Evolutionary conservation across 805 yeast genomes (phyloP).

Genomic region (Candida bentonensis): DNA sequence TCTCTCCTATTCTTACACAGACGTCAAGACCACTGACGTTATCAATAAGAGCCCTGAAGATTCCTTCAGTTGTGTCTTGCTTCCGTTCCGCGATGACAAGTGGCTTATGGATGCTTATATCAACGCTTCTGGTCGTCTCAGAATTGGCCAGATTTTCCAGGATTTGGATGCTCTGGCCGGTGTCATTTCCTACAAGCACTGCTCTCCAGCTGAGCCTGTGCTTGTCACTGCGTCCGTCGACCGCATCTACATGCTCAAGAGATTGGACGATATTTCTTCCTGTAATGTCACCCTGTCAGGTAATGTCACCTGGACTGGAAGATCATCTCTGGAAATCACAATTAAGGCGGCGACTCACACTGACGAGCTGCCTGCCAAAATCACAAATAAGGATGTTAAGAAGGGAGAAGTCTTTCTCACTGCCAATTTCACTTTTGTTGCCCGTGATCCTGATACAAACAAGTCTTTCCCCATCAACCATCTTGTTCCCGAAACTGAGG

Average conservation of each 20-base stretch:
- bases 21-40: slow-evolving; percentile 57
- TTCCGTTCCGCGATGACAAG: slow-evolving; percentile 76
- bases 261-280: slow-evolving; percentile 61
- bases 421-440: slow-evolving; percentile 91
- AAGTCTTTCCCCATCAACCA: slow-evolving; percentile 76
- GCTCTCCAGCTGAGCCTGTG: slow-evolving; percentile 91
- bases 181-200: slow-evolving; percentile 80
- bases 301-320: slow-evolving; percentile 88
- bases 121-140: slow-evolving; percentile 78
- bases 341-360: slow-evolving; percentile 76
- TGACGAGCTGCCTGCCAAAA: slow-evolving; percentile 35
- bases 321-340: slow-evolving; percentile 89
- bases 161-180: slow-evolving; percentile 93
- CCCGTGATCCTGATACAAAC: slow-evolving; percentile 87
- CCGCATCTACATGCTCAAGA: slow-evolving; percentile 72
- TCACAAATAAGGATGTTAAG: slow-evolving; percentile 40
- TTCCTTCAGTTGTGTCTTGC: slow-evolving; percentile 33
- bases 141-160: slow-evolving; percentile 89
- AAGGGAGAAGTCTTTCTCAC: slow-evolving; percentile 62
- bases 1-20: slow-evolving; percentile 38
- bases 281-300: slow-evolving; percentile 78
- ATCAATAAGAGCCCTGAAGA: slow-evolving; percentile 64
- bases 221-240: slow-evolving; percentile 94
- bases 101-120: slow-evolving; percentile 78
- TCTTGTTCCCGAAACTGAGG: slow-evolving; percentile 57